Evolutionary conservation across 768 basidiomycete genomes (phyloP).

Genomic region (Phaeolepiota aurea): DNA sequence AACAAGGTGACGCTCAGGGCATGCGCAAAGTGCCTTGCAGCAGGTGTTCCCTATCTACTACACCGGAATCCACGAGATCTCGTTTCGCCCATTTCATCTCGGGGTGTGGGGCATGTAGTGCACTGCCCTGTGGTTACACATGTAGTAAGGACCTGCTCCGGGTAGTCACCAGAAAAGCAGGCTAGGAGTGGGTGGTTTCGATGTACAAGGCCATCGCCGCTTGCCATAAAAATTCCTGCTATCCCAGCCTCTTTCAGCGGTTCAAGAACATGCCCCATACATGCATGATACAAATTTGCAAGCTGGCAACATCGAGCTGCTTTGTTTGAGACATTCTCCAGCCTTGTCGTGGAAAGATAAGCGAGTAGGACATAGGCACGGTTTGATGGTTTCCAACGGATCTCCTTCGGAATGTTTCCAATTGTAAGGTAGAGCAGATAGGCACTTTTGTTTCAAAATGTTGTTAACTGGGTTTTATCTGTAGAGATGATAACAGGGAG

Average conservation of each 20-base stretch:
- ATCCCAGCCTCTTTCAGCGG: constrained; percentile 17
- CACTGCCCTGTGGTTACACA: constrained; percentile 17
- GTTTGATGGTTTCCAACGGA: constrained; percentile 24
- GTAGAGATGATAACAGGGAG: constrained; percentile 32
- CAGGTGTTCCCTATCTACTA: too few relatives aligned
- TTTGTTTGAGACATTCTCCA: constrained; percentile 19
- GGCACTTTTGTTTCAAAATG: constrained; percentile 29
- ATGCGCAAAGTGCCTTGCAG: too few relatives aligned
- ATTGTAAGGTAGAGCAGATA: constrained; percentile 43
- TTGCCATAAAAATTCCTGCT: constrained; percentile 14
- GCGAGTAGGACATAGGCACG: constrained; percentile 25
- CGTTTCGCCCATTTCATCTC: constrained; percentile 14
- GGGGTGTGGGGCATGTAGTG: constrained; percentile 13
- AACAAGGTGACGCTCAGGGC: too few relatives aligned
- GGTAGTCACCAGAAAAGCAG: constrained; percentile 29
- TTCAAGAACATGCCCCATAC: constrained; percentile 18
- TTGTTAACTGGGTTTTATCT: constrained; percentile 35
- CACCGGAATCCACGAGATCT: too few relatives aligned
- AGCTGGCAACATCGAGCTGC: constrained; percentile 9
- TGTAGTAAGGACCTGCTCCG: constrained; percentile 33
- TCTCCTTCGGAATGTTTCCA: constrained; percentile 34
- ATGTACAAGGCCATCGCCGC: constrained; percentile 25
- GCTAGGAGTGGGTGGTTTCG: constrained; percentile 30
- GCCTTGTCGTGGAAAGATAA: constrained; percentile 29
- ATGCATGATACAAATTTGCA: constrained; percentile 28